Conservation (phyloP, 2,329 filamentous ascomycete genomes). For the Incumbomyces delicatus region DNA sequence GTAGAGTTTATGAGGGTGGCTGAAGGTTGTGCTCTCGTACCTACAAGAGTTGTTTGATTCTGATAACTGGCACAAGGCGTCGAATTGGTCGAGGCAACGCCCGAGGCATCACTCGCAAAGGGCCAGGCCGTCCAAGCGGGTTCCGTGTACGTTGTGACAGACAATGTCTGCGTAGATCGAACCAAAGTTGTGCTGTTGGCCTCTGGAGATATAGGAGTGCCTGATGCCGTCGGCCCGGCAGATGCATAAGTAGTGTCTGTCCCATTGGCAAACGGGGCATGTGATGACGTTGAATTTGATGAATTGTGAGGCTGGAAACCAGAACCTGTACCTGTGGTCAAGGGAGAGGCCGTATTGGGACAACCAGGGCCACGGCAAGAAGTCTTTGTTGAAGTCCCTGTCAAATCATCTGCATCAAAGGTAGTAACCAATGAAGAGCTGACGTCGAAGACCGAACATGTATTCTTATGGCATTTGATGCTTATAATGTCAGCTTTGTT, state of each 20-base stretch:
- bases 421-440: background rate
- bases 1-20: background rate
- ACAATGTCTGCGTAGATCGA: background rate
- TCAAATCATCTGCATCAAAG: background rate
- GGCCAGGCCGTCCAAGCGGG: background rate
- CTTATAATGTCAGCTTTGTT: background rate
- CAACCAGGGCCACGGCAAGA: background rate
- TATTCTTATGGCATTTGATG: background rate
- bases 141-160: conserved; percentile 2
- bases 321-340: background rate
- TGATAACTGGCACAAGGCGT: background rate
- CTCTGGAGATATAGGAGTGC: background rate
- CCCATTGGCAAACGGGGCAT: background rate
- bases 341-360: background rate
- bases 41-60: background rate
- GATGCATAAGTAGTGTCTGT: background rate
- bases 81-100: background rate
- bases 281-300: background rate
- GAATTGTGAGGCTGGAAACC: background rate
- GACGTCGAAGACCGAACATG: conserved; percentile 3
- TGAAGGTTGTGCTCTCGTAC: background rate
- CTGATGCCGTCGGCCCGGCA: background rate
- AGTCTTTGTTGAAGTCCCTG: background rate
- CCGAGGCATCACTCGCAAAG: background rate
- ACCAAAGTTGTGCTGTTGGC: conserved; percentile 2